Percentiles rank a stretch among this genome's conserved stretches.
Conservation (phyloP, 148 eudicot species). For the Chenopodium quinoa region DNA sequence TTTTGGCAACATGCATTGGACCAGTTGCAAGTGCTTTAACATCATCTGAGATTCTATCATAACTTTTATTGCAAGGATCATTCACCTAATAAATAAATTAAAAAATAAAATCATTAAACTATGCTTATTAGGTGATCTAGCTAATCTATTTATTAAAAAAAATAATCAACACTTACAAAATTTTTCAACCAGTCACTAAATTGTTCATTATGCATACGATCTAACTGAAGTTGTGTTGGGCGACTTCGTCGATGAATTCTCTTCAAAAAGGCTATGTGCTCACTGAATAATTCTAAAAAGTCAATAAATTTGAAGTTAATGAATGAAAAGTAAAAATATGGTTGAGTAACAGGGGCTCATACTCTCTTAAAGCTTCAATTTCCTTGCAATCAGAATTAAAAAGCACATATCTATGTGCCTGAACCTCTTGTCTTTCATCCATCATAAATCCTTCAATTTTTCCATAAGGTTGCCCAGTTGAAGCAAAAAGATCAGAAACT, state of each 20-base stretch:
- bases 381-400: constrained; percentile 14
- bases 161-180: constrained; percentile 2
- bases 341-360: not conserved
- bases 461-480: constrained; percentile 6
- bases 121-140: no score
- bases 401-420: constrained; percentile 19
- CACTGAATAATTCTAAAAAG: not conserved
- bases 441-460: constrained; percentile 9
- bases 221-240: not conserved
- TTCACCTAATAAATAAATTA: no score
- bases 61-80: no score
- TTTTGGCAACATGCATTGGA: no score
- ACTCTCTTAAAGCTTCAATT: constrained; percentile 15
- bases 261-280: not conserved
- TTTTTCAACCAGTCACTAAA: constrained; percentile 3
- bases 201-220: constrained; percentile 16
- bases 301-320: not conserved
- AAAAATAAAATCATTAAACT: no score
- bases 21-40: no score
- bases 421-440: constrained; percentile 8
- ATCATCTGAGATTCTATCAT: no score
- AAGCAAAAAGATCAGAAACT: not conserved
- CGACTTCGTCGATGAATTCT: constrained; percentile 1
- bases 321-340: not conserved
- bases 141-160: not conserved